Evolutionary conservation across 2,329 filamentous ascomycete species (phyloP), one percentile per base, ranked within the genome.

Genomic region (Monascus ruber): DNA sequence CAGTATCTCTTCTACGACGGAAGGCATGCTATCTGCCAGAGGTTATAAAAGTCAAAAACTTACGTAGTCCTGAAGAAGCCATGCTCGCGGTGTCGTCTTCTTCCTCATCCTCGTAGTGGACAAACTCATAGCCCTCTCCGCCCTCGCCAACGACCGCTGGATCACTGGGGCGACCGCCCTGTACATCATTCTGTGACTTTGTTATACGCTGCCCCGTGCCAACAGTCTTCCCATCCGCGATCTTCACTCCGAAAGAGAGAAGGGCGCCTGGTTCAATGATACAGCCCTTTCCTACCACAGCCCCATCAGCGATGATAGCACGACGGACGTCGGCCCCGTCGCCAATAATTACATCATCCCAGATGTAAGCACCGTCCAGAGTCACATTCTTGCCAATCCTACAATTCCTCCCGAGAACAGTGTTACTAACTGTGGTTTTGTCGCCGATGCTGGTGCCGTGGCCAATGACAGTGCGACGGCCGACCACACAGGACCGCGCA

Each of bases 361-460:
- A 96, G 46, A 98, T 77, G 51, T 86, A 89, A 24, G 85, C 82
- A 49, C 85, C 74, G 35, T 83, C 74, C 44, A 98, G 77, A 31
- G 70, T 74, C 26, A 91, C 88, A 47, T 91, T 85, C 49, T 77
- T 81, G 5, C 91, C 91, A 49, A 98, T 91, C 47, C 78, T 79
- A 63, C 89, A 96, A 48, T 83, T 74, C 44, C 83, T 76, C 27
- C 91, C 91, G 43, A 98, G 79, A 35, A 91, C 76, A 52, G 83
- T 88, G 60, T 83, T 83, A 6, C 71, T 71, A 27, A 98, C 74
- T 0, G 68, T 72, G 47, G 75, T 83, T 33, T 77, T 76, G 24
- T 83, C 76, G 5, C 83, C 88, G 39, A 98, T 74, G 41, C 72
- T 79, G 1, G 84, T 86, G 37, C 79, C 78, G 47, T 76, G 73